Evolutionary conservation across 2,329 filamentous ascomycete species (phyloP).

Genomic region (Scytalidium sp.): DNA sequence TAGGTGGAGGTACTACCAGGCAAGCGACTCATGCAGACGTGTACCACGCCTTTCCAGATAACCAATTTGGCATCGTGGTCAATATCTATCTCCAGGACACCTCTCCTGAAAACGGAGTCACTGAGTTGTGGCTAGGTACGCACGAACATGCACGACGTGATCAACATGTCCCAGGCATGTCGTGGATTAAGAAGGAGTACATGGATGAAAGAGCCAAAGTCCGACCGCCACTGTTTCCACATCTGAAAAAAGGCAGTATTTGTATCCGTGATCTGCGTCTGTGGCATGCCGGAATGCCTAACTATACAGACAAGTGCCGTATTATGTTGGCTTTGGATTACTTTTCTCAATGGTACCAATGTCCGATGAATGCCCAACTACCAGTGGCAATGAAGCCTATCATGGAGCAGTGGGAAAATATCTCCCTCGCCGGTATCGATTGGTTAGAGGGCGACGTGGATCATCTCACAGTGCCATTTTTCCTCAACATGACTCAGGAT

Average conservation of each 20-base stretch:
- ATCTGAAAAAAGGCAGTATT: conserved; percentile 48
- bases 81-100: conserved; percentile 45
- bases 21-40: conserved; percentile 28
- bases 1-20: background rate
- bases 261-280: conserved; percentile 51
- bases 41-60: conserved; percentile 29
- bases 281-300: conserved; percentile 56
- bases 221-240: conserved; percentile 43
- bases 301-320: conserved; percentile 42
- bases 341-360: conserved; percentile 26
- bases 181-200: conserved; percentile 18
- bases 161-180: conserved; percentile 6
- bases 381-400: background rate
- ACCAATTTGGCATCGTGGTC: conserved; percentile 44
- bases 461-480: background rate
- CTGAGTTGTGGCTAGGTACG: conserved; percentile 49
- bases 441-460: background rate
- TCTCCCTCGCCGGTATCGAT: background rate
- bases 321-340: conserved; percentile 46
- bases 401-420: background rate
- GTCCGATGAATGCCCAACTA: conserved; percentile 60
- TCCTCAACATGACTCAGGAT: conserved; percentile 22
- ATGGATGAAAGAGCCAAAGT: conserved; percentile 21
- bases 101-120: conserved; percentile 41
- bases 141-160: conserved; percentile 26